Conservation (phyloP, 495 filamentous ascomycete genomes). For the Aspergillus bridgeri region DNA sequence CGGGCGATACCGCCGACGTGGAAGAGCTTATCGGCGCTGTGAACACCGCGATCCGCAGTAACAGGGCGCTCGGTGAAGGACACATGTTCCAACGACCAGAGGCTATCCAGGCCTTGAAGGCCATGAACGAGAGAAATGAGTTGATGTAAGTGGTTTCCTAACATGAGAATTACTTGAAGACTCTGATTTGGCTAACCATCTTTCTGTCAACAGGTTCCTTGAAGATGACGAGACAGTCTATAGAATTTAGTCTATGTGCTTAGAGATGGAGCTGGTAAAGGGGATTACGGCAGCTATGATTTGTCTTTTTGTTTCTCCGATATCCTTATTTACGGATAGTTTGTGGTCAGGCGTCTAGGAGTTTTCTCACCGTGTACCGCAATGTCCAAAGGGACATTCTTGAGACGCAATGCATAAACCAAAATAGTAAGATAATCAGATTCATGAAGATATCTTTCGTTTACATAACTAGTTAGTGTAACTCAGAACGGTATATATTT, state of each 20-base stretch:
- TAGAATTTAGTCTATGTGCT: conserved; percentile 35
- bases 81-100: conserved; percentile 65
- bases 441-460: background rate
- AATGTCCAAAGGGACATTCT: background rate
- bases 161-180: background rate
- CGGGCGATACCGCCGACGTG: conserved; percentile 72
- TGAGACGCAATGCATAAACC: background rate
- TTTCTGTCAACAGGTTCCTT: conserved; percentile 41
- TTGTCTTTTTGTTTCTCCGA: background rate
- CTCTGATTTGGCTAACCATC: conserved; percentile 8
- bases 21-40: conserved; percentile 73
- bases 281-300: background rate
- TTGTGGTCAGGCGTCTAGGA: conserved; percentile 6
- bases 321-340: conserved; percentile 3
- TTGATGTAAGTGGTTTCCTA: conserved; percentile 69
- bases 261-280: background rate
- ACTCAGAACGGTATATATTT: background rate
- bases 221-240: conserved; percentile 51
- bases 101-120: conserved; percentile 69
- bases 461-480: background rate
- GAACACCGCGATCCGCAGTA: conserved; percentile 59
- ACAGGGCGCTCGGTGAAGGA: conserved; percentile 32
- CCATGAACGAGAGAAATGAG: conserved; percentile 78
- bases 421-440: background rate
- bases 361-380: background rate